Evolutionary conservation across 1,284 basidiomycete genomes (phyloP), one percentile per base, ranked within the genome.

Genomic region (Sporisorium reilianum): DNA sequence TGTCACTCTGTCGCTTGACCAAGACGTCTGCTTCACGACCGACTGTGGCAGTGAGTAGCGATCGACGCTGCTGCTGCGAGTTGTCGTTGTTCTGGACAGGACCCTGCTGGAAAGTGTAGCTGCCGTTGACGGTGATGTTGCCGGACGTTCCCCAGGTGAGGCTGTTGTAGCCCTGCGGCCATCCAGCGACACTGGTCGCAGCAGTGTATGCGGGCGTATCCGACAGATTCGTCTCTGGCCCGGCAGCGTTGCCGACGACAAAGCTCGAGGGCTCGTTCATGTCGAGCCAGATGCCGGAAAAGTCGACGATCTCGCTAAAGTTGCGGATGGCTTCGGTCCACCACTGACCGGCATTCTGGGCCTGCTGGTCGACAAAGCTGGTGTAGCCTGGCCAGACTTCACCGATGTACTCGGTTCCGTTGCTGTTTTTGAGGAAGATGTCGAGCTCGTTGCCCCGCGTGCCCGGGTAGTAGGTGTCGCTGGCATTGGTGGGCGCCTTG

Each of bases 121-220:
- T 64, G 6, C 91, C 91, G 62, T 92, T 89, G 61, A 92, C 87
- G 5, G 90, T 91, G 76, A 92, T 88, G 77, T 93, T 93, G 0
- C 91, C 91, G 59, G 90, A 91, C 28, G 52, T 68, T 5, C 91
- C 91, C 77, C 87, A 92, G 6, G 88, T 80, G 0, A 87, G 87
- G 23, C 88, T 81, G 73, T 91, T 87, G 78, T 92, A 92, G 2
- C 85, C 67, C 89, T 92, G 77, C 2, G 81, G 81, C 76, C 76
- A 80, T 6, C 76, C 76, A 12, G 60, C 50, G 2, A 77, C 66
- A 14, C 55, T 64, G 1, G 77, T 78, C 0, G 76, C 66, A 5
- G 71, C 64, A 4, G 56, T 57, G 34, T 74, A 84, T 1, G 62
- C 56, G 16, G 51, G 90, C 18, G 64, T 70, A 41, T 79, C 59